A percentile compares a stretch with the other conserved stretches of the same genome.
Evolutionary conservation across 1,139 yeast genomes (phyloP).

Genomic region (Magnusiomyces tetraspermus): DNA sequence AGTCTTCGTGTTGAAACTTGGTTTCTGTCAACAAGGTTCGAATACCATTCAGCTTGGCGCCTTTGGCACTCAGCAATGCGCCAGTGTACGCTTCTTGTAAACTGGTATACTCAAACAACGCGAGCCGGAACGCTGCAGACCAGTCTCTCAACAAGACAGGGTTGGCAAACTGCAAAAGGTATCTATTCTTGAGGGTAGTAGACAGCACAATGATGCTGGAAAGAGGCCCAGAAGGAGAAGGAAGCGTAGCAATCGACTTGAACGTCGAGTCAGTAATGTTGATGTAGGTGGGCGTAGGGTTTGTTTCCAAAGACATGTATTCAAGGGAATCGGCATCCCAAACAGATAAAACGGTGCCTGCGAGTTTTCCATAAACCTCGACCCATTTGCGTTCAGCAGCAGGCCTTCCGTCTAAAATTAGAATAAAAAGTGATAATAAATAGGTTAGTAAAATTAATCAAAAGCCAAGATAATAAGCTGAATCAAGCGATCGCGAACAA

Average conservation of each 20-base stretch:
- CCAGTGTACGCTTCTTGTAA: constrained; percentile 95
- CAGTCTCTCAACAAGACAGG: constrained; percentile 40
- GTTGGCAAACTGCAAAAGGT: constrained; percentile 60
- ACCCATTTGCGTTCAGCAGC: constrained; percentile 72
- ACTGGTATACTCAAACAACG: constrained; percentile 68
- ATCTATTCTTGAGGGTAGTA: constrained; percentile 83
- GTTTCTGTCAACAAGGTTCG: constrained; percentile 76
- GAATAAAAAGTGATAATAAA: constrained; percentile 7
- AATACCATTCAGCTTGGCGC: constrained; percentile 77
- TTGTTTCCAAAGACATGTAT: constrained; percentile 28
- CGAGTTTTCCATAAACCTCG: constrained; percentile 83
- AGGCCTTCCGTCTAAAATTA: constrained; percentile 66
- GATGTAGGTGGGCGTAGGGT: constrained; percentile 64
- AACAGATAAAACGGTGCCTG: constrained; percentile 83
- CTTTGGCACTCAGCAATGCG: constrained; percentile 80
- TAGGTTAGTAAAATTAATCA: not conserved
- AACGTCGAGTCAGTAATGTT: constrained; percentile 88
- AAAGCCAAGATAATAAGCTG: not conserved
- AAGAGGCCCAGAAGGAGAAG: constrained; percentile 54
- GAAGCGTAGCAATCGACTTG: constrained; percentile 56
- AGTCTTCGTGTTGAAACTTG: constrained; percentile 79
- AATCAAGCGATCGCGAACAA: too few species aligned
- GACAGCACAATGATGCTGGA: constrained; percentile 77
- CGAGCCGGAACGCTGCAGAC: constrained; percentile 73
- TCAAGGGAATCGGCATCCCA: constrained; percentile 84